Evolutionary conservation across 2,329 filamentous ascomycete species (phyloP).

Genomic region (Ceratocystis colombiana): DNA sequence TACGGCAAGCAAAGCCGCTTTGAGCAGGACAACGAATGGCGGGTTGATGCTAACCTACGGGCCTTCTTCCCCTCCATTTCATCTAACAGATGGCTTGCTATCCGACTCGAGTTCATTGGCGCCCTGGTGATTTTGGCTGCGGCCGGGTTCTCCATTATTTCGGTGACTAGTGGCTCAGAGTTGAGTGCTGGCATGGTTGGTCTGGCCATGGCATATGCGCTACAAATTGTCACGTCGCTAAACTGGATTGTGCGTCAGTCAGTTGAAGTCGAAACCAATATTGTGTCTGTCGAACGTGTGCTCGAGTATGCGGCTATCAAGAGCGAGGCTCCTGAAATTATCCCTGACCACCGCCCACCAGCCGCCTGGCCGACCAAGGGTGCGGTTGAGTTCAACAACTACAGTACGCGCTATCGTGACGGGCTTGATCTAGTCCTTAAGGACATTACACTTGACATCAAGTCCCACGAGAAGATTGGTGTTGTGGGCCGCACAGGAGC

Average conservation of each 20-base stretch:
- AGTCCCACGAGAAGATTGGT: slow-evolving; percentile 94
- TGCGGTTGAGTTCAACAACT: slow-evolving; percentile 81
- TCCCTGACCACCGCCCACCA: slow-evolving; percentile 74
- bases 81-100: slow-evolving; percentile 86
- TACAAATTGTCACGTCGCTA: slow-evolving; percentile 92
- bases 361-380: slow-evolving; percentile 88
- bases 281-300: slow-evolving; percentile 94
- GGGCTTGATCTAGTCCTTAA: slow-evolving; percentile 87
- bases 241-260: slow-evolving; percentile 99
- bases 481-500: slow-evolving; percentile 93
- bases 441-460: slow-evolving; percentile 84
- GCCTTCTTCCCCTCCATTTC: slow-evolving; percentile 96
- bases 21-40: slow-evolving; percentile 90
- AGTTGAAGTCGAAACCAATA: slow-evolving; percentile 99
- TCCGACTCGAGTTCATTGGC: slow-evolving; percentile 90
- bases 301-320: slow-evolving; percentile 88
- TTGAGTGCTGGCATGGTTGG: slow-evolving; percentile 70
- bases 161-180: slow-evolving; percentile 57
- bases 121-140: slow-evolving; percentile 84
- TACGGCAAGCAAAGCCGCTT: slow-evolving; percentile 85
- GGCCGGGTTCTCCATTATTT: slow-evolving; percentile 70
- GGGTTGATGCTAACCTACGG: slow-evolving; percentile 84
- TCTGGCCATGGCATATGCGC: slow-evolving; percentile 89
- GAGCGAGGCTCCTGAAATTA: slow-evolving; percentile 88
- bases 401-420: slow-evolving; percentile 83